These are phyloP conservation scores for Malassezia caprae DNA, from an alignment of 1,284 basidiomycete genomes.

Conservation along the genomic window DNA sequence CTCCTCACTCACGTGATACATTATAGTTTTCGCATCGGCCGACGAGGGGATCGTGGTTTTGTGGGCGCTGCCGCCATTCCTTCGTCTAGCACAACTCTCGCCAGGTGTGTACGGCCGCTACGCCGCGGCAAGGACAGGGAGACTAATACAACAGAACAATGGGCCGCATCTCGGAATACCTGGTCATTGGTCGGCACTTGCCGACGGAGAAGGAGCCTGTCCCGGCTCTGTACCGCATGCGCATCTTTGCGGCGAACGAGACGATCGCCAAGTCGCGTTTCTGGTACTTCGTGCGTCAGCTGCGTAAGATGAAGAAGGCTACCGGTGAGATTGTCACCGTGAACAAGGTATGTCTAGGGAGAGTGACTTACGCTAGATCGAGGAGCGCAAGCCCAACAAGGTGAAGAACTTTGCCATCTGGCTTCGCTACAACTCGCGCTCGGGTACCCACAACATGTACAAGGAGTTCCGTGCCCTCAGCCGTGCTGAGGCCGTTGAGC, in stretches of 20 bases:
- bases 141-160: constrained; percentile 30
- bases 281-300: constrained; percentile 92
- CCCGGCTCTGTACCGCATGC: constrained; percentile 98
- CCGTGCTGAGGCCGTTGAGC: constrained; percentile 88
- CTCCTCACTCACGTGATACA: not conserved
- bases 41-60: not conserved
- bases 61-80: constrained; percentile 1
- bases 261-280: constrained; percentile 96
- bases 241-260: constrained; percentile 97
- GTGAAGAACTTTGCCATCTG: constrained; percentile 99
- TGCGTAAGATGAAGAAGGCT: constrained; percentile 96
- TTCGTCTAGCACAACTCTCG: constrained; percentile 17
- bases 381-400: constrained; percentile 90
- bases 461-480: constrained; percentile 92
- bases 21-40: constrained; percentile 17
- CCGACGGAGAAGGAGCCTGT: constrained; percentile 84
- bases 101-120: constrained; percentile 3
- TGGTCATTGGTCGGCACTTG: constrained; percentile 93
- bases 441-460: constrained; percentile 53
- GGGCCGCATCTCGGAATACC: constrained; percentile 65
- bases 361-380: constrained; percentile 22
- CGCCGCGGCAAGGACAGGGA: not conserved
- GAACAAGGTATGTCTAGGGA: constrained; percentile 66
- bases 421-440: constrained; percentile 71
- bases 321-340: constrained; percentile 97